Evolutionary conservation across 139 green algal species (phyloP).

Genomic region (Micractinium sp.): DNA sequence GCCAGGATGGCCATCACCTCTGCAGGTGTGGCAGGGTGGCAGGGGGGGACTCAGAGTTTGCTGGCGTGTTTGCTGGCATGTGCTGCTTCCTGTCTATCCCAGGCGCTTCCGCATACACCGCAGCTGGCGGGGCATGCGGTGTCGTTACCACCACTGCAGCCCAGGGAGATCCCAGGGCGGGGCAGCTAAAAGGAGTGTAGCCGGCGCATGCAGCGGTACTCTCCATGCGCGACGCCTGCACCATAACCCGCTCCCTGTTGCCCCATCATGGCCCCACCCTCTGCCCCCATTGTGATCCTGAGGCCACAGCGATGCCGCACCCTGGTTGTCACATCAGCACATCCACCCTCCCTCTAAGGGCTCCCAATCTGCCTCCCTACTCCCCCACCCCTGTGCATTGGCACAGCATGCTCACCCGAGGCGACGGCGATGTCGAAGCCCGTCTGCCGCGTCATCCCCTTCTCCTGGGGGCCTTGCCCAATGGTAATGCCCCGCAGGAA

Average conservation of each 20-base stretch:
- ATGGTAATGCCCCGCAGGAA: constrained; percentile 92
- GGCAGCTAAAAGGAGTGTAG: neutral
- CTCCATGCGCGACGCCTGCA: too few species aligned
- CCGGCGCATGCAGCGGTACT: neutral
- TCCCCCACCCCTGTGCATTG: neutral
- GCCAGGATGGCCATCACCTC: constrained; percentile 99
- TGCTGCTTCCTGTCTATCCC: too few species aligned
- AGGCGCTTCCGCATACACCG: too few species aligned
- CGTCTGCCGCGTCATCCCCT: constrained; percentile 60
- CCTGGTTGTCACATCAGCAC: too few species aligned
- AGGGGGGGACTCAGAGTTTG: neutral
- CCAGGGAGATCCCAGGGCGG: neutral
- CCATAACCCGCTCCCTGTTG: too few species aligned
- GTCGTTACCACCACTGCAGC: too few species aligned
- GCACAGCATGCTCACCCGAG: neutral
- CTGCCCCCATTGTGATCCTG: too few species aligned
- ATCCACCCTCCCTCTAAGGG: too few species aligned
- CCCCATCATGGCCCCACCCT: too few species aligned
- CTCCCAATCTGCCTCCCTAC: neutral
- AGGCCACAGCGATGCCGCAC: too few species aligned
- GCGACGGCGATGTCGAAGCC: constrained; percentile 98
- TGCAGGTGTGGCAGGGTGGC: neutral
- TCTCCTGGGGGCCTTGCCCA: constrained; percentile 71
- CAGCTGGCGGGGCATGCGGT: too few species aligned
- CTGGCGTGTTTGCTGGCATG: neutral